These are phyloP conservation scores for Rutstroemia sp. DNA, from an alignment of 2,329 filamentous ascomycete genomes.

Conservation along the genomic window DNA sequence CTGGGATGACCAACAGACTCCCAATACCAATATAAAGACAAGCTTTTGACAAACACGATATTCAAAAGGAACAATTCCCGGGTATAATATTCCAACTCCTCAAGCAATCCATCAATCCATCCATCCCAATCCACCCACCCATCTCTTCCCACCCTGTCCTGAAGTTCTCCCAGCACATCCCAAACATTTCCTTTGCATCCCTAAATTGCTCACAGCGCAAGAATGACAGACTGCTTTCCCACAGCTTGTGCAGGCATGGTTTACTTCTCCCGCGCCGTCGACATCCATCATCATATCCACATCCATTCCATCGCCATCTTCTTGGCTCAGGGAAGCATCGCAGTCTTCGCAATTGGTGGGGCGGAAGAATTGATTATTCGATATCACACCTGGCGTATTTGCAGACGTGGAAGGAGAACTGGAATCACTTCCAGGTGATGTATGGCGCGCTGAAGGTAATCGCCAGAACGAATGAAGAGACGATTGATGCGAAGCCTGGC, in stretches of 20 bases:
- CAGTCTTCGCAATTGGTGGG: conserved; percentile 48
- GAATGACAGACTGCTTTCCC: conserved; percentile 50
- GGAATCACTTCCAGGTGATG: conserved; percentile 28
- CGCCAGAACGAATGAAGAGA: conserved; percentile 56
- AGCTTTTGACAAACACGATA: no score
- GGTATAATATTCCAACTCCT: not conserved
- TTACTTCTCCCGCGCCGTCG: conserved; percentile 25
- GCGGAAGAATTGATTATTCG: conserved; percentile 17
- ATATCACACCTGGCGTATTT: not conserved
- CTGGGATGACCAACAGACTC: no score
- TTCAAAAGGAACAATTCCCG: not conserved
- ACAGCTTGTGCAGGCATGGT: conserved; percentile 41
- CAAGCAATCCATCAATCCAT: conserved; percentile 1
- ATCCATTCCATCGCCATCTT: conserved; percentile 33
- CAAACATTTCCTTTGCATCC: conserved; percentile 45
- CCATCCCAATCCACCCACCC: conserved; percentile 20
- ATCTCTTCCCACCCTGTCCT: conserved; percentile 10
- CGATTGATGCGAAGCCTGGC: conserved; percentile 34
- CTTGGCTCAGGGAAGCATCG: conserved; percentile 29
- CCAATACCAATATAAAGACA: no score
- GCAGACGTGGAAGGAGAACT: conserved; percentile 17
- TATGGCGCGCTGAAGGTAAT: conserved; percentile 32
- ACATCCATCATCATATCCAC: conserved; percentile 33
- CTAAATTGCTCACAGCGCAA: conserved; percentile 52
- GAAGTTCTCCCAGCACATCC: conserved; percentile 35